phyloP scores from a whole-genome alignment of 305 asterid species.

The Andrographis paniculata region DNA sequence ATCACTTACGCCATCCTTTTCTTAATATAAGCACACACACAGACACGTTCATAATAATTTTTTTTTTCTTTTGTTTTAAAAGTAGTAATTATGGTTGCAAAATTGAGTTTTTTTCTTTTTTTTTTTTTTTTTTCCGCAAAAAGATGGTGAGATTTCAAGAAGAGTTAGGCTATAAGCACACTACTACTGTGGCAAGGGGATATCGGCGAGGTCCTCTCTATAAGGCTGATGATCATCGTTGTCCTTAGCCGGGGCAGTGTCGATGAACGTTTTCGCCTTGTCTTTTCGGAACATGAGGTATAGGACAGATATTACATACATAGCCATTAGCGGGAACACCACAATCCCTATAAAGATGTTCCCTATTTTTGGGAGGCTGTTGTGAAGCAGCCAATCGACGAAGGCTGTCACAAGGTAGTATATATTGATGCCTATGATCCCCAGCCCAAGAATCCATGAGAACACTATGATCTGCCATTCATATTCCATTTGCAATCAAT shows the following conservation, averaged over 20 bases:
- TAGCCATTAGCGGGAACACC: slow-evolving; percentile 69
- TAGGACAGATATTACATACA: slow-evolving; percentile 40
- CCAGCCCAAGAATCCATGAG: slow-evolving; percentile 74
- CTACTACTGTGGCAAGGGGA: slow-evolving; percentile 16
- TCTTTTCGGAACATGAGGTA: slow-evolving; percentile 79
- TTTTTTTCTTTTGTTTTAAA: no score
- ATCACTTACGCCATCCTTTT: no score
- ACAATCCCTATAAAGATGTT: slow-evolving; percentile 55
- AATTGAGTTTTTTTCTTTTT: no score
- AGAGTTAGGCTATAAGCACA: background rate
- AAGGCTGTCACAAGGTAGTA: slow-evolving; percentile 65
- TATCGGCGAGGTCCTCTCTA: slow-evolving; percentile 61
- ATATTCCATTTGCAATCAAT: background rate
- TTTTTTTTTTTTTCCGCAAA: background rate
- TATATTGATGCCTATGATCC: slow-evolving; percentile 80
- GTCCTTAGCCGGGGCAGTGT: slow-evolving; percentile 19
- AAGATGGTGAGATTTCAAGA: background rate
- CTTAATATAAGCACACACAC: no score
- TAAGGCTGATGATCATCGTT: slow-evolving; percentile 44
- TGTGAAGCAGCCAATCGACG: slow-evolving; percentile 65
- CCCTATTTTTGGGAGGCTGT: slow-evolving; percentile 48
- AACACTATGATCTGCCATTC: slow-evolving; percentile 53
- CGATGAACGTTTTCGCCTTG: slow-evolving; percentile 39
- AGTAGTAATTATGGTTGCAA: no score
- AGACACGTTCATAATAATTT: no score